Conservation (phyloP, 1,139 yeast species). For the Trichomonascaceae sp. region DNA sequence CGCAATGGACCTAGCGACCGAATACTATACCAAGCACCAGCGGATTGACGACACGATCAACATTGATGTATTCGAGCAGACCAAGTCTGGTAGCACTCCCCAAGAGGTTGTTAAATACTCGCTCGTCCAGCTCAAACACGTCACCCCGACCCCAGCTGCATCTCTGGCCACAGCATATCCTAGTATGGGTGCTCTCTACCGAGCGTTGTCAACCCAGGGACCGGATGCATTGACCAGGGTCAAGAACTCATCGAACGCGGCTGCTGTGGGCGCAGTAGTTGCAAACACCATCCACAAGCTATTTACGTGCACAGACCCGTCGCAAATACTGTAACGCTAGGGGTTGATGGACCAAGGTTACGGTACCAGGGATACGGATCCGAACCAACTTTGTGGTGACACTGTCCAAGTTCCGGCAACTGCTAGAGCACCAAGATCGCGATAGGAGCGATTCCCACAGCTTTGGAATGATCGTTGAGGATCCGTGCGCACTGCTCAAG, state of each 20-base stretch:
- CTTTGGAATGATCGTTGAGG: too few species aligned
- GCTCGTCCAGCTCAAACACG: constrained; percentile 34
- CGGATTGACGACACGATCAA: constrained; percentile 16
- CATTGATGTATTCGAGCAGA: constrained; percentile 29
- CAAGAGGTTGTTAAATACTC: constrained; percentile 29
- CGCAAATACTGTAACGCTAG: constrained; percentile 5
- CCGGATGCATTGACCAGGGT: constrained; percentile 12
- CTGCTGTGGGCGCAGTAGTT: constrained; percentile 9
- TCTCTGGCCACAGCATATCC: constrained; percentile 11
- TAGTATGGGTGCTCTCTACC: constrained; percentile 10
- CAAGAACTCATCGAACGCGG: constrained; percentile 4
- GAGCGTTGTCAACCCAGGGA: constrained; percentile 10
- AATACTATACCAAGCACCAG: constrained; percentile 14
- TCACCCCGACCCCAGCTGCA: constrained; percentile 26
- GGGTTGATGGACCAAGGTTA: too few species aligned
- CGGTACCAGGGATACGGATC: too few species aligned
- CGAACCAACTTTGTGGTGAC: too few species aligned
- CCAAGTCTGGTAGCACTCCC: constrained; percentile 31
- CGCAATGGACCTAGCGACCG: constrained; percentile 11
- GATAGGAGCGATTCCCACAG: too few species aligned
- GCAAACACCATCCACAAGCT: constrained; percentile 11
- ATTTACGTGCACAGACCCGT: constrained; percentile 13
- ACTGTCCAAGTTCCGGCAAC: too few species aligned
- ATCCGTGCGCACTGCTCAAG: too few species aligned
- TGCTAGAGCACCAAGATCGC: too few species aligned